Evolutionary conservation across 768 basidiomycete genomes (phyloP).

Genomic region (Suillus ampliporus): DNA sequence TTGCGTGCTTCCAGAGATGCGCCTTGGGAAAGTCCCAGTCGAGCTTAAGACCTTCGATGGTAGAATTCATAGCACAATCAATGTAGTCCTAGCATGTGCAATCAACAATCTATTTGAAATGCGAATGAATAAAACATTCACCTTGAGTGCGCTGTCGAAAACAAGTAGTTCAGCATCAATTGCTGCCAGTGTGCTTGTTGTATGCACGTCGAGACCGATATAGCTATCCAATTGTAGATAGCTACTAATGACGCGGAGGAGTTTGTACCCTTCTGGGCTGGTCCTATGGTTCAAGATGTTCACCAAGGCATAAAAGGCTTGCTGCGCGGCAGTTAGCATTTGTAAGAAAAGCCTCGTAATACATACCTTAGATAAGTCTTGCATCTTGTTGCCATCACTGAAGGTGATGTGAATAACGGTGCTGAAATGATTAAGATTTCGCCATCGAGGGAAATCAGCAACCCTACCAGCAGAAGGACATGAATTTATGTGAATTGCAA

Average conservation of each 20-base stretch:
- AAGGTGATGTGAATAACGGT: too few species aligned
- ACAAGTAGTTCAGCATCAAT: slow-evolving; percentile 19
- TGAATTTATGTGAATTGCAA: too few species aligned
- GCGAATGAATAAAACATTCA: too few species aligned
- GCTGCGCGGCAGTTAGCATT: too few species aligned
- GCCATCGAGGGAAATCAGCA: too few species aligned
- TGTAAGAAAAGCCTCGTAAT: too few species aligned
- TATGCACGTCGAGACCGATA: slow-evolving; percentile 27
- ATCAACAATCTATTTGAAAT: background rate
- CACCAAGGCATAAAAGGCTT: too few species aligned
- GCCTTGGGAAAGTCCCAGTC: slow-evolving; percentile 37
- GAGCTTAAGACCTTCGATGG: slow-evolving; percentile 23
- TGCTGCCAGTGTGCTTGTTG: slow-evolving; percentile 15
- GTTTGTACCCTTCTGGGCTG: slow-evolving; percentile 23
- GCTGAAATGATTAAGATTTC: too few species aligned
- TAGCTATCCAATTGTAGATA: slow-evolving; percentile 39
- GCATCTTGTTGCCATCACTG: too few species aligned
- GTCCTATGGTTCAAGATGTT: background rate
- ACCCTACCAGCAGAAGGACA: too few species aligned
- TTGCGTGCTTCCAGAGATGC: slow-evolving; percentile 37
- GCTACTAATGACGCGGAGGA: slow-evolving; percentile 35
- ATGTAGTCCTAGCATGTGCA: slow-evolving; percentile 1
- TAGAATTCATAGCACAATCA: background rate
- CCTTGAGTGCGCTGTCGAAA: slow-evolving; percentile 28
- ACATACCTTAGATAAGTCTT: too few species aligned